Base-by-base conservation (phyloP, 768 basidiomycete genomes). In the Suillus fuscotomentosus region DNA sequence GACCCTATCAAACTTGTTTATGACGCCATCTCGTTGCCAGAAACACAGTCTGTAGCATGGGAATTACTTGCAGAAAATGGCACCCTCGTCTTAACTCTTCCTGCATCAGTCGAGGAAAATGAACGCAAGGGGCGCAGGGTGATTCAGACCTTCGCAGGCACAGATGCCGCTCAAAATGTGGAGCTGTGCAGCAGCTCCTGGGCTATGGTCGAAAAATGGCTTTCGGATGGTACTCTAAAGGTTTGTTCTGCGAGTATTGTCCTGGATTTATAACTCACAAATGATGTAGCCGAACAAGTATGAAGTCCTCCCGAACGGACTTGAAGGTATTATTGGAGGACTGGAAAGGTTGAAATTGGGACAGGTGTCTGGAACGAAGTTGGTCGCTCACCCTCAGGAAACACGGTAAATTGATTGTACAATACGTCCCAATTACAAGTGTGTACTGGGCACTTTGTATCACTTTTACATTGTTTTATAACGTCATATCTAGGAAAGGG, bases 281-380 rank as follows among this genome's bases (percentile, higher is more conserved):
- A 31, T 31, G 22, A 1, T 66, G n/a, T 55, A 80, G 82, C 81
- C 83, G 1, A 79, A 77, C 66, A 70, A 73, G 24, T 65, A 77
- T 7, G 79, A 84, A 66, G 70, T 82, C 20, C 69, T 84, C 13
- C 75, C 78, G 0, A 68, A 71, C 22, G 84, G 84, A 2, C 71
- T 84, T 1, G 62, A 67, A 8, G 82, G 77, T 10, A 74, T 84
- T 13, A 47, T 63, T 0, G 73, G 59, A 14, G 82, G 79, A 3
- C 66, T 84, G 31, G 71, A 77, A 55, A 70, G 70, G 64, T 53
- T 84, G 68, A 71, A 70, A 69, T 64, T 66, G 5, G 74, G 78
- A 10, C 65, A 5, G 31, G 31, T 31, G 31, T 31, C 31, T 31
- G 31, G 31, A 31, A 31, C 31, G 31, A 31, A 31, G 31, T 31